Conservation (phyloP, 2,329 filamentous ascomycete species). For the Colletotrichum noveboracense region DNA sequence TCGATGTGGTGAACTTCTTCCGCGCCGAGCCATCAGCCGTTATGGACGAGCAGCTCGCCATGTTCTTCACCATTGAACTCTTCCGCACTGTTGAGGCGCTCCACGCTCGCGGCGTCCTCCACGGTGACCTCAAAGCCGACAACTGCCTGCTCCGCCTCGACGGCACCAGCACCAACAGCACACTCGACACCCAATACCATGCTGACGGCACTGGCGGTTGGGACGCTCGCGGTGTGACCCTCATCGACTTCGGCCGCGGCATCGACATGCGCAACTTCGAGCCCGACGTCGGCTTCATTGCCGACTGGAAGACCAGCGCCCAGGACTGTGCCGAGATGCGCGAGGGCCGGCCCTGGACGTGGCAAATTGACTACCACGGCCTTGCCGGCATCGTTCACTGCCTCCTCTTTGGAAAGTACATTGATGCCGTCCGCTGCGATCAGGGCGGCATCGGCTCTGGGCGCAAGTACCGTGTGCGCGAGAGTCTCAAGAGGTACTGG, state of each 20-base stretch:
- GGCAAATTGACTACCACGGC: conserved; percentile 96
- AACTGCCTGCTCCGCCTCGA: conserved; percentile 92
- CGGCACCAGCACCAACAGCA: conserved; percentile 38
- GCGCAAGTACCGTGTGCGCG: conserved; percentile 79
- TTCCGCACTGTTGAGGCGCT: conserved; percentile 88
- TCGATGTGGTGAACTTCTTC: conserved; percentile 93
- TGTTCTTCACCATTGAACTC: conserved; percentile 95
- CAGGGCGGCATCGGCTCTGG: conserved; percentile 61
- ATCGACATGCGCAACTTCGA: conserved; percentile 92
- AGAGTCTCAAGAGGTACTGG: conserved; percentile 93
- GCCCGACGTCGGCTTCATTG: conserved; percentile 83
- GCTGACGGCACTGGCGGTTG: conserved; percentile 80
- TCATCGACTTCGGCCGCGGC: conserved; percentile 94
- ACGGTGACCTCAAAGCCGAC: conserved; percentile 94
- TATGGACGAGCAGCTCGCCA: conserved; percentile 89
- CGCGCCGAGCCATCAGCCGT: conserved; percentile 73
- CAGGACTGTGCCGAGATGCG: conserved; percentile 96
- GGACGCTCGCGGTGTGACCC: conserved; percentile 76
- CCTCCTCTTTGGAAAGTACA: conserved; percentile 92
- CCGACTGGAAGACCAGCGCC: conserved; percentile 89
- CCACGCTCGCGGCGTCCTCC: conserved; percentile 79
- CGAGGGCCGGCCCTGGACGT: conserved; percentile 93
- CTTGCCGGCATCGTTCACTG: conserved; percentile 87
- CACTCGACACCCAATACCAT: conserved; percentile 69
- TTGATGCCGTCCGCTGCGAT: conserved; percentile 73